Percentiles rank a stretch among this genome's conserved stretches.
These are phyloP conservation scores for Cerioporus squamosus DNA, from an alignment of 1,284 basidiomycete genomes.

Conservation along the genomic window DNA sequence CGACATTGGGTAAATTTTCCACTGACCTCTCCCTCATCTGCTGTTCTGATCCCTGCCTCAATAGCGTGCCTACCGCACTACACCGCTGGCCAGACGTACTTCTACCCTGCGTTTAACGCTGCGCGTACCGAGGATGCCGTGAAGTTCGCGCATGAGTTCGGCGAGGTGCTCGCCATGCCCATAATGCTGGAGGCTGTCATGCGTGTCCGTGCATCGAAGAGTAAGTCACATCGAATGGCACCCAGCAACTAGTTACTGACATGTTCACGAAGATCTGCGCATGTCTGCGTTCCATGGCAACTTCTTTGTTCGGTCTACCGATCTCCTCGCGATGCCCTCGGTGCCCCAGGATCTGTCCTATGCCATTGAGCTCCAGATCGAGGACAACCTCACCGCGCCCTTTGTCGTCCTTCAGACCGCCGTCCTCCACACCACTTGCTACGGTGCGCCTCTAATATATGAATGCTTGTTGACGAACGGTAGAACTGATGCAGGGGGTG, in stretches of 20 bases:
- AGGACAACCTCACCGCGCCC: conserved; percentile 91
- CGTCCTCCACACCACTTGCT: conserved; percentile 95
- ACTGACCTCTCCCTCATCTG: background rate
- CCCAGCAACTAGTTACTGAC: conserved; percentile 2
- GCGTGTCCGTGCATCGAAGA: conserved; percentile 94
- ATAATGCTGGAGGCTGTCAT: conserved; percentile 98
- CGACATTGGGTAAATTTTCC: conserved; percentile 70
- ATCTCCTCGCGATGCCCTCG: conserved; percentile 94
- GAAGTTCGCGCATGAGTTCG: conserved; percentile 98
- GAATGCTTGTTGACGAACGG: background rate
- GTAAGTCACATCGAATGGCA: conserved; percentile 39
- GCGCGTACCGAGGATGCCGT: conserved; percentile 92
- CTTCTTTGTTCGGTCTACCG: conserved; percentile 98
- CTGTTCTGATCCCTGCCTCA: background rate
- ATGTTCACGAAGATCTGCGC: conserved; percentile 68
- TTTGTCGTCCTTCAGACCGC: conserved; percentile 98
- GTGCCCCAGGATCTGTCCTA: conserved; percentile 98
- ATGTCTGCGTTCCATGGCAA: conserved; percentile 99
- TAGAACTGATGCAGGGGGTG: background rate
- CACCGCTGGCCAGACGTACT: conserved; percentile 97
- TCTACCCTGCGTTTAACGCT: conserved; percentile 98
- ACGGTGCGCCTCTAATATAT: conserved; percentile 54
- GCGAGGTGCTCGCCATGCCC: conserved; percentile 90
- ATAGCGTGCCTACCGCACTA: conserved; percentile 93
- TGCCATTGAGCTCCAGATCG: conserved; percentile 96